Evolutionary conservation across 2,329 filamentous ascomycete genomes (phyloP).

Genomic region (Daldinia eschscholtzii): DNA sequence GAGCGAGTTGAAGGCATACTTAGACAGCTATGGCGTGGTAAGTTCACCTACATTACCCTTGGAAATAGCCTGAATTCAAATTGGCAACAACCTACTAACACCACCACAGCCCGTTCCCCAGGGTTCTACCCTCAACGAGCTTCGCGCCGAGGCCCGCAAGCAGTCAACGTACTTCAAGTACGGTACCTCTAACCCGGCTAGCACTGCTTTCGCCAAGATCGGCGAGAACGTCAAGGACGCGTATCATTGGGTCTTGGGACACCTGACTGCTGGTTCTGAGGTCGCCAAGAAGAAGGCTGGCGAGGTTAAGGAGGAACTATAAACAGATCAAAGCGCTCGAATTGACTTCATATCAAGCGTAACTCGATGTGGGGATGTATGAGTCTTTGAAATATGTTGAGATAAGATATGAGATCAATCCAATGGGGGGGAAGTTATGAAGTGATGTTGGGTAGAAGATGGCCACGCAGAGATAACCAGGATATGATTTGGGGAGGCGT

Average conservation of each 20-base stretch:
- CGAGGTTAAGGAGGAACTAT: slow-evolving; percentile 64
- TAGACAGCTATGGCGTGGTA: slow-evolving; percentile 81
- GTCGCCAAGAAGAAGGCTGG: slow-evolving; percentile 63
- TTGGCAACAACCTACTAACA: not conserved
- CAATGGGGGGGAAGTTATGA: not conserved
- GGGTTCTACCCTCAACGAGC: slow-evolving; percentile 75
- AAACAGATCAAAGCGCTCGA: slow-evolving; percentile 40
- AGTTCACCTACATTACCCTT: slow-evolving; percentile 43
- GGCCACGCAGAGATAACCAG: not conserved
- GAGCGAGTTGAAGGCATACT: slow-evolving; percentile 80
- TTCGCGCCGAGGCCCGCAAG: slow-evolving; percentile 77
- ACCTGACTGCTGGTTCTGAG: slow-evolving; percentile 63
- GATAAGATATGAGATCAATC: not conserved
- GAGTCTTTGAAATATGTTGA: not conserved
- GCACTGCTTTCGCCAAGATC: slow-evolving; percentile 75
- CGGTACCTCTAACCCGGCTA: slow-evolving; percentile 75
- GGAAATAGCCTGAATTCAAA: too few relatives aligned
- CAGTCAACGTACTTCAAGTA: slow-evolving; percentile 83
- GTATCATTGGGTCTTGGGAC: slow-evolving; percentile 65
- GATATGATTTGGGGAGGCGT: not conserved
- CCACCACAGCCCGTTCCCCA: slow-evolving; percentile 66
- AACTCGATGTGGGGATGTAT: not conserved
- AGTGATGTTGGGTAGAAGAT: not conserved
- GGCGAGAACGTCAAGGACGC: slow-evolving; percentile 61
- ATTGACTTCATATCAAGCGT: not conserved